Base-by-base conservation (phyloP, 768 basidiomycete genomes). In the Podaxis carcinomalis region DNA sequence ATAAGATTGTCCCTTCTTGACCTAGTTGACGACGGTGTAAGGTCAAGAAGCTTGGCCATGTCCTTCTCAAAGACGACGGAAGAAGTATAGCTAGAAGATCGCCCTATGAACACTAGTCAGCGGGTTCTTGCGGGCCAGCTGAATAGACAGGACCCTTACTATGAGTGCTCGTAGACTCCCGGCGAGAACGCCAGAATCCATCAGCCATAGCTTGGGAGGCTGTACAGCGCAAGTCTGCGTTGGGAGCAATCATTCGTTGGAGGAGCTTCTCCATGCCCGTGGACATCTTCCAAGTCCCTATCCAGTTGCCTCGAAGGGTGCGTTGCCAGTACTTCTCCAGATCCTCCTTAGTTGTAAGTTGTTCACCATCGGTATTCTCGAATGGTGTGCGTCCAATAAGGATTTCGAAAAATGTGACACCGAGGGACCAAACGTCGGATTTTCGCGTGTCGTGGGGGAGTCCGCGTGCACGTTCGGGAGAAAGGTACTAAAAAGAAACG, bases 401-500 rank as follows among this genome's bases (percentile, higher is more conserved):
- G 63, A 99, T 91, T 73, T 99, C 96, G 70, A 97, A 99, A 72
- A 98, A 91, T 0, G 95, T 93, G 27, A 96, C 78, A 51, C 89
- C 89, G 2, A 92, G 84, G n/a, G 90, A 86, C 88, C 89, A 92
- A 49, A 93, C 77, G 64, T 90, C 96, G 0, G 91, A 89, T 73
- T 94, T 91, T 49, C 96, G 88, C 51, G 96, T 98, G 70, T 99
- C 96, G 67, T 99, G 96, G 5, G 85, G 85, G 49, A 89, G 78
- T 6, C 95, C 94, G 37, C 88, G 83, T 1, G 96, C 94, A 3
- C 97, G 87, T 72, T 95, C 92, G 0, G 96, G 95, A 5, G 92
- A 89, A 5, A 98, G 85, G 73, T 98, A 98, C 89, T 95, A 63
- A 32, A 56, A 36, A 57, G 40, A n/a, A 32, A 57, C 52, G 16